A percentile compares a stretch with the other conserved stretches of the same genome.
Evolutionary conservation across 768 basidiomycete genomes (phyloP).

Genomic region (Boletus insuetus): DNA sequence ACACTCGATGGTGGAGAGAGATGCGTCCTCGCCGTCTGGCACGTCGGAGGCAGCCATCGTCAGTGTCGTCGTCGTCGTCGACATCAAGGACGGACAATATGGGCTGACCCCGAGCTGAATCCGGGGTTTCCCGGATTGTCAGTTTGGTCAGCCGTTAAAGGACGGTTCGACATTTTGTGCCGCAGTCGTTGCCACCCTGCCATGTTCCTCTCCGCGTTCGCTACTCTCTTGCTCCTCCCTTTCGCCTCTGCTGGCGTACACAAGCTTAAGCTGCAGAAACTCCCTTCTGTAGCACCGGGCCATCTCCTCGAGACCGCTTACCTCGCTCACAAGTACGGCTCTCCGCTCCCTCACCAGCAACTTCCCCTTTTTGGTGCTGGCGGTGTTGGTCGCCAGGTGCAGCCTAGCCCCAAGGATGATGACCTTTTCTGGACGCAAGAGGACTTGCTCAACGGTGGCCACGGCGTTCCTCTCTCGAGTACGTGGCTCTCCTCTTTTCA

Average conservation of each 20-base stretch:
- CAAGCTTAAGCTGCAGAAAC: constrained; percentile 88
- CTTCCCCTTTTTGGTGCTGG: constrained; percentile 72
- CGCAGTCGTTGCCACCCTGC: constrained; percentile 21
- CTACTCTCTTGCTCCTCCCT: constrained; percentile 41
- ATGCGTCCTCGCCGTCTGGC: constrained; percentile 7
- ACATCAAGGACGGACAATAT: not conserved
- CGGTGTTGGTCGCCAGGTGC: constrained; percentile 63
- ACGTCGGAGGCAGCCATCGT: constrained; percentile 7
- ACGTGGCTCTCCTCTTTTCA: not conserved
- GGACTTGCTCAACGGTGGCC: constrained; percentile 65
- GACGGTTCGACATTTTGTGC: not conserved
- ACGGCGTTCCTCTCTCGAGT: constrained; percentile 85
- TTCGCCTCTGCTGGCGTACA: constrained; percentile 57
- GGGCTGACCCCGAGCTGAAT: constrained; percentile 13
- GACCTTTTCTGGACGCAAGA: constrained; percentile 82
- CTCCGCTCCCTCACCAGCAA: constrained; percentile 41
- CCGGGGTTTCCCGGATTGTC: constrained; percentile 20
- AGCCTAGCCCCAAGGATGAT: constrained; percentile 48
- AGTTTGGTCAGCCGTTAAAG: constrained; percentile 23
- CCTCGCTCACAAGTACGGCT: constrained; percentile 92
- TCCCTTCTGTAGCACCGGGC: constrained; percentile 59
- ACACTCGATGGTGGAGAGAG: constrained; percentile 52
- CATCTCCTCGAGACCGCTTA: constrained; percentile 74
- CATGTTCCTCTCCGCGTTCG: constrained; percentile 44
- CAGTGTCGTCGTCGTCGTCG: constrained; percentile 7